Base-by-base conservation (phyloP, 2,329 filamentous ascomycete species). In the Leptoxyphium fumago region DNA sequence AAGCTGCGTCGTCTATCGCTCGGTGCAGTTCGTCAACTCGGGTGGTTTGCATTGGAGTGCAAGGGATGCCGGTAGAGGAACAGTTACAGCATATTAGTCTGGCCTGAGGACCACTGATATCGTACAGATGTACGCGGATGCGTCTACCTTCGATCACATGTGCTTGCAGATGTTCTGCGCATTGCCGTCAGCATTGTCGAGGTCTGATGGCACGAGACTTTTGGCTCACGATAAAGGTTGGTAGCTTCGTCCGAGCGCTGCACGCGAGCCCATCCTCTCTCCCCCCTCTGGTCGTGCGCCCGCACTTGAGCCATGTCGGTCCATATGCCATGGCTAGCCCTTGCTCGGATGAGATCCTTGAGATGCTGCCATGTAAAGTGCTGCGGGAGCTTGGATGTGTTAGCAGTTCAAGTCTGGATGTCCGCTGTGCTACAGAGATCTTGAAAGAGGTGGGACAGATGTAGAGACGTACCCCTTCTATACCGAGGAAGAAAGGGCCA, bases 311-410 rank as follows among this genome's bases (percentile, higher is more conserved):
- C 45, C 54, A 58, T 55, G 9, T 56, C 51, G 13, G 54, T 54
- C 55, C 56, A 56, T 10, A 58, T 47, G 15, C 54, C 54, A 48
- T 60, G 56, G 4, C 48, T 46, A 14, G 55, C 56, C 39, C 51
- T 29, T 34, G 36, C 26, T 17, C 46, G 54, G 15, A 59, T 52
- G 10, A 59, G 45, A 44, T 60, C 57, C 43, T 60, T 60, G 21
- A 59, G 42, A 40, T 58, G 50, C 42, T 59, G 55, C 57, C 57
- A 60, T 30, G 55, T 58, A 46, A 54, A 59, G 28, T 44, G 41
- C 28, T 38, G 40, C 29, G 55, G 56, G 21, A 60, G 50, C 57
- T 59, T 13, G 13, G 15, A 9, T 5, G 11, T 13, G 32, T 36
- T 15, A 36, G 32, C 32, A 36, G 15, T 26, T 26, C 21, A 26